Percentiles rank a stretch among this genome's conserved stretches.
Evolutionary conservation across 495 filamentous ascomycete species (phyloP).

Genomic region (Penicillium mononematosum): DNA sequence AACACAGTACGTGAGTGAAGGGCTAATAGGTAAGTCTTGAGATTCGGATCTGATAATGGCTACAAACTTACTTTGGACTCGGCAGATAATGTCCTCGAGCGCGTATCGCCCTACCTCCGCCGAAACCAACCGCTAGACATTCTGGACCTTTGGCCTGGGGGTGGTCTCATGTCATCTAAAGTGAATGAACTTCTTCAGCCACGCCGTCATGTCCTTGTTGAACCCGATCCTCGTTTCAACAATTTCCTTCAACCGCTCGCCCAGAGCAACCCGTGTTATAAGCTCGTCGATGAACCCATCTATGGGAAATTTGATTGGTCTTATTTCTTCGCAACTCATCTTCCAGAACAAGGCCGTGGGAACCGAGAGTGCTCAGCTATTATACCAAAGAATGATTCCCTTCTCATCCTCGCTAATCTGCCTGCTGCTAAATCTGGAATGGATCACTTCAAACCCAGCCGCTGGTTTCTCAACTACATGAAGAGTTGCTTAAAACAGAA

Average conservation of each 20-base stretch:
- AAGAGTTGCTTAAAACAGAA: slow-evolving; percentile 30
- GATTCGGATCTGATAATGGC: neutral
- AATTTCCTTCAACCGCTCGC: slow-evolving; percentile 62
- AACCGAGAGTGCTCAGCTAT: slow-evolving; percentile 24
- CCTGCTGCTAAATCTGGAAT: slow-evolving; percentile 29
- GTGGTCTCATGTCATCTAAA: slow-evolving; percentile 70
- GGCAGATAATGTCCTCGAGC: slow-evolving; percentile 51
- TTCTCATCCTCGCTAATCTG: slow-evolving; percentile 66
- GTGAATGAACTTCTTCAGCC: slow-evolving; percentile 73
- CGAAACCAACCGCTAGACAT: slow-evolving; percentile 71
- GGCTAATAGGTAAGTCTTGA: slow-evolving; percentile 58
- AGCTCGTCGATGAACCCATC: slow-evolving; percentile 49
- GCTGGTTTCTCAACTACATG: slow-evolving; percentile 37
- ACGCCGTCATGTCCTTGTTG: slow-evolving; percentile 75
- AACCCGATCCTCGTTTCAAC: slow-evolving; percentile 54
- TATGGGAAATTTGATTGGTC: slow-evolving; percentile 48
- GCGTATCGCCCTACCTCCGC: slow-evolving; percentile 57
- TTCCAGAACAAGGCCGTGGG: slow-evolving; percentile 35
- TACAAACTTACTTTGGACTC: slow-evolving; percentile 2
- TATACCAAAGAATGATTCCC: slow-evolving; percentile 56
- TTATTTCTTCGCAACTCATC: slow-evolving; percentile 37
- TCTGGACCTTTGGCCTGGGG: slow-evolving; percentile 79
- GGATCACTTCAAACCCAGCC: slow-evolving; percentile 37
- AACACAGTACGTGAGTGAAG: slow-evolving; percentile 53
- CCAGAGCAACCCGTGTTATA: slow-evolving; percentile 54